Evolutionary conservation across 495 filamentous ascomycete species (phyloP).

Genomic region (Astrocystis sublimbata): DNA sequence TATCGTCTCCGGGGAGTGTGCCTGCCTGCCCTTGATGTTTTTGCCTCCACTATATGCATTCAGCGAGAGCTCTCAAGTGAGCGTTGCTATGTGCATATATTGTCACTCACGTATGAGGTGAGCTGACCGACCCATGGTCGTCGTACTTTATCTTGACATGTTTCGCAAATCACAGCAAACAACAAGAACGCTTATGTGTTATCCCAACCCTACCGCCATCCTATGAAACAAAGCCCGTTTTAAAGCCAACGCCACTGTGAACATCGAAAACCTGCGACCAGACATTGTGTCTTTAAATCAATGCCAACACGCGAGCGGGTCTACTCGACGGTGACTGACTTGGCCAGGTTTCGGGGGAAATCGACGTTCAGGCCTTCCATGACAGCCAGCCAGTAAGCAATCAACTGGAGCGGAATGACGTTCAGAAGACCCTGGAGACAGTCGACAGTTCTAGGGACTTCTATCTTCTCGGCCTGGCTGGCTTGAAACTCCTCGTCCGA

Average conservation of each 20-base stretch:
- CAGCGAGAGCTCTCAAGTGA: background rate
- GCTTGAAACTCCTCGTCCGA: conserved; percentile 84
- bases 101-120: conserved; percentile 9
- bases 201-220: conserved; percentile 27
- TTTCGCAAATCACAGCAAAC: conserved; percentile 23
- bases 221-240: conserved; percentile 25
- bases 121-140: conserved; percentile 1
- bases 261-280: conserved; percentile 20
- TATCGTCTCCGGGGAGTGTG: conserved; percentile 1
- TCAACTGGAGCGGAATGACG: conserved; percentile 95
- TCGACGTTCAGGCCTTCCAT: conserved; percentile 94
- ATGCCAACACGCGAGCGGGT: conserved; percentile 21
- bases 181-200: conserved; percentile 24
- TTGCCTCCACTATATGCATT: conserved; percentile 1
- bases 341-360: conserved; percentile 96
- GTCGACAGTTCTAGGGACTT: conserved; percentile 94
- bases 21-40: background rate
- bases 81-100: conserved; percentile 10
- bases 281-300: conserved; percentile 13
- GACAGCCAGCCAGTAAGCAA: conserved; percentile 98
- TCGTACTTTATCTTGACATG: conserved; percentile 22
- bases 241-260: conserved; percentile 27
- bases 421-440: conserved; percentile 94
- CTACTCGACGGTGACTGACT: conserved; percentile 98
- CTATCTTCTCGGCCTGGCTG: conserved; percentile 91